Evolutionary conservation across 2,329 filamentous ascomycete genomes (phyloP), one percentile per base, ranked within the genome.

Genomic region (Fusarium luffae): DNA sequence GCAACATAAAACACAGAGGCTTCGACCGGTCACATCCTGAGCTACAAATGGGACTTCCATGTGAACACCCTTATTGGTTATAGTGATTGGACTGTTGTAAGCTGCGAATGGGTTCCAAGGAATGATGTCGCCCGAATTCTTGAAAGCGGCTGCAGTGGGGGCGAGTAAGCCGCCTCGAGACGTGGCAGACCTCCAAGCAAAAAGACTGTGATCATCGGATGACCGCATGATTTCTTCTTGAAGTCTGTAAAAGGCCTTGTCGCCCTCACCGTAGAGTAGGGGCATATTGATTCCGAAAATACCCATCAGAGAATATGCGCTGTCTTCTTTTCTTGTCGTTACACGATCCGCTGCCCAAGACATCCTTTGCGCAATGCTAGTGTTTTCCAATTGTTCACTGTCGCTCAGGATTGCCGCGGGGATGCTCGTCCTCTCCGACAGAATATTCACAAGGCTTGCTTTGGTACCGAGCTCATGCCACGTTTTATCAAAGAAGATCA

Each of bases 181-280:
- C 7, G 8, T 1, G 2, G 12, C 5, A 14, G 11, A 13, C 12
- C n/a, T 48, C 63, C 61, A 66, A 1, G 44, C 40, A 4, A 66
- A 66, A 0, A 66, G 54, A 10, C 52, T 59, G 1, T 66, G 54
- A 3, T 65, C 54, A 1, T 66, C 63, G 0, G 48, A 32, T 1
- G 51, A 27, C 3, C 54, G 28, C 48, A 66, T 66, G 1, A 66
- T 66, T 18, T 66, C 63, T 3, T 66, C 54, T 4, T 60, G 54
- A 1, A 66, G 54, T 3, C 61, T 34, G 13, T 48, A 64, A 8
- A 66, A 60, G 0, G 63, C 61, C n/a, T 54, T 66, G 0, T 65
- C 37, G 0, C 61, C 61, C 5, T 66, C 61, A 0, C 63, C 43
- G 4, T 65, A 66, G 1, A 54, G 44, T 0, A 65, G 60, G 0